Evolutionary conservation across 306 rosid species (phyloP).

Genomic region (Vigna unguiculata): DNA sequence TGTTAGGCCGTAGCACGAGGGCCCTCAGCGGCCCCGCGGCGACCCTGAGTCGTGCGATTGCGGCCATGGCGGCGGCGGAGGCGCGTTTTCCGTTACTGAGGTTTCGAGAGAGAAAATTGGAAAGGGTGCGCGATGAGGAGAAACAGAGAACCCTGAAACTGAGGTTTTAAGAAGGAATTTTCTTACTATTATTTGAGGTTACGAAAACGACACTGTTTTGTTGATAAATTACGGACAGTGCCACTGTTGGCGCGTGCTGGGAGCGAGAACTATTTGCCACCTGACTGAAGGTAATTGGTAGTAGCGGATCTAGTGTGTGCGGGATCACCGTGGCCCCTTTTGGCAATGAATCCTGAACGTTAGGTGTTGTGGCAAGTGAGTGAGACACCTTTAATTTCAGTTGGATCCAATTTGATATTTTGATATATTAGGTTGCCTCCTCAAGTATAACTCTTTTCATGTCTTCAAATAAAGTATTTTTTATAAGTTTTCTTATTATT

Average conservation of each 20-base stretch:
- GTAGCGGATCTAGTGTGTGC: too few relatives aligned
- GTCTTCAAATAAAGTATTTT: too few relatives aligned
- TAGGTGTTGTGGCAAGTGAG: too few relatives aligned
- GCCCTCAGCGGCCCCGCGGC: constrained; percentile 36
- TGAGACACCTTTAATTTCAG: too few relatives aligned
- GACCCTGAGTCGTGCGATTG: constrained; percentile 55
- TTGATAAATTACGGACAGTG: constrained; percentile 32
- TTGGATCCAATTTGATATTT: too few relatives aligned
- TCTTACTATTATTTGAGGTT: constrained; percentile 3
- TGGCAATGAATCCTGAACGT: too few relatives aligned
- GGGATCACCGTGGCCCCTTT: too few relatives aligned
- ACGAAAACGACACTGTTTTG: not conserved
- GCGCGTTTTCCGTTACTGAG: constrained; percentile 7
- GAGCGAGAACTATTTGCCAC: constrained; percentile 9
- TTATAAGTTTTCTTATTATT: too few relatives aligned
- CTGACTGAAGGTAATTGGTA: constrained; percentile 34
- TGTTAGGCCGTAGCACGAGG: not conserved
- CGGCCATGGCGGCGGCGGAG: constrained; percentile 49
- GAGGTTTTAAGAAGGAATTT: constrained; percentile 45
- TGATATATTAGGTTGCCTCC: too few relatives aligned
- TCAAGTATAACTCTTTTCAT: too few relatives aligned
- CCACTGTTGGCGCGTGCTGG: constrained; percentile 46
- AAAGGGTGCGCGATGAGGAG: not conserved
- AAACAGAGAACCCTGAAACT: not conserved
- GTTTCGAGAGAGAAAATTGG: not conserved